Percentiles rank a stretch among this genome's conserved stretches.
Evolutionary conservation across 768 basidiomycete species (phyloP).

Genomic region (Floccularia luteovirens): DNA sequence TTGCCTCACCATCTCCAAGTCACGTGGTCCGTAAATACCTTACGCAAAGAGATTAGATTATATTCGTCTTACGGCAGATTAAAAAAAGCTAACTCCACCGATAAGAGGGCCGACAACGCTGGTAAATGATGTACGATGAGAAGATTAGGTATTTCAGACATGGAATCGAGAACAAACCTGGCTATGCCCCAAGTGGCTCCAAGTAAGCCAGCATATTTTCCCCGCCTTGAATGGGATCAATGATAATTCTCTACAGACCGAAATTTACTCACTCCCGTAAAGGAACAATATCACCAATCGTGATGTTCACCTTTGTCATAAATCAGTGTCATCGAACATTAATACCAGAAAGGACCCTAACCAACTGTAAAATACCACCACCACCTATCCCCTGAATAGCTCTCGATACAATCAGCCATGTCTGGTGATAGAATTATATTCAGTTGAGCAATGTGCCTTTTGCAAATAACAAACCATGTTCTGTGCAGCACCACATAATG

Average conservation of each 20-base stretch:
- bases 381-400: constrained; percentile 83
- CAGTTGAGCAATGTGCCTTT: not conserved
- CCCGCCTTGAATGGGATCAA: constrained; percentile 40
- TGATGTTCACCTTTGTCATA: constrained; percentile 55
- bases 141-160: not conserved
- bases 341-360: constrained; percentile 11
- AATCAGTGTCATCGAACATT: not conserved
- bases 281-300: constrained; percentile 77
- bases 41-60: constrained; percentile 4
- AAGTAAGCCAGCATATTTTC: constrained; percentile 67
- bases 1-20: constrained; percentile 69
- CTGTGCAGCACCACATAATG: constrained; percentile 77
- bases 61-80: not conserved
- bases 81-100: constrained; percentile 54
- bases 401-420: constrained; percentile 68
- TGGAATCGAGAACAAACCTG: constrained; percentile 20
- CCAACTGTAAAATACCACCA: constrained; percentile 71
- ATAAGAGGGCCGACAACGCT: constrained; percentile 73
- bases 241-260: not conserved
- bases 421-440: constrained; percentile 17
- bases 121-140: constrained; percentile 2
- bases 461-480: constrained; percentile 36
- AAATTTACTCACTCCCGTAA: constrained; percentile 53
- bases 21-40: constrained; percentile 69
- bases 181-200: constrained; percentile 79